phyloP scores from a whole-genome alignment of 805 yeast species.

The Candida vaughaniae region DNA sequence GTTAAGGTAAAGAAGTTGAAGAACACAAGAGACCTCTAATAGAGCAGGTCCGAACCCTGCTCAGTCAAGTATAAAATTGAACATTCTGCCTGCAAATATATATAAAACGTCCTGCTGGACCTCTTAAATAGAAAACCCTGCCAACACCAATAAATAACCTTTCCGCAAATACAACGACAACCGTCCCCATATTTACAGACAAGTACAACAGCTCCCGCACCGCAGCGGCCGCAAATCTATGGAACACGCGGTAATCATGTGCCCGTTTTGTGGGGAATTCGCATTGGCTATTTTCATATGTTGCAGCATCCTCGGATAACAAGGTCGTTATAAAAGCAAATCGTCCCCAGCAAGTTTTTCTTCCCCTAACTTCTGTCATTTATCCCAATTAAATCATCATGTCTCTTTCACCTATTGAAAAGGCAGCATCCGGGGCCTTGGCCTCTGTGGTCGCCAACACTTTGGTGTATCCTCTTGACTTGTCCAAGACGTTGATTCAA shows the following conservation, averaged over 20 bases:
- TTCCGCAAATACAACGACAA: background rate
- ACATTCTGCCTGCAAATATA: no score
- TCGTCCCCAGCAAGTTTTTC: background rate
- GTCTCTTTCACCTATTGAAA: slow-evolving; percentile 67
- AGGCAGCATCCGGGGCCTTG: slow-evolving; percentile 78
- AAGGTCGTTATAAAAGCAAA: slow-evolving; percentile 1
- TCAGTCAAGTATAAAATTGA: no score
- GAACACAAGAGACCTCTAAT: background rate
- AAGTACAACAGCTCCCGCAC: no score
- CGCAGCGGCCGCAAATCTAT: no score
- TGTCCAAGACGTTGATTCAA: slow-evolving; percentile 74
- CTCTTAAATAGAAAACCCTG: slow-evolving; percentile 1
- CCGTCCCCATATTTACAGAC: no score
- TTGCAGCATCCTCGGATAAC: slow-evolving; percentile 7
- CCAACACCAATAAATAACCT: no score
- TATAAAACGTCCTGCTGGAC: background rate
- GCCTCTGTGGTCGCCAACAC: slow-evolving; percentile 81
- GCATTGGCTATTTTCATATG: slow-evolving; percentile 5
- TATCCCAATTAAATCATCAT: slow-evolving; percentile 19
- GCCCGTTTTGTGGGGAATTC: slow-evolving; percentile 7
- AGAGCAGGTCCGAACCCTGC: no score
- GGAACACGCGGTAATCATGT: no score
- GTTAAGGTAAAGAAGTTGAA: no score
- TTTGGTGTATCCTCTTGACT: slow-evolving; percentile 76
- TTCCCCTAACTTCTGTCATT: background rate